Percentiles rank a stretch among this genome's conserved stretches.
phyloP scores from a whole-genome alignment of 2,329 filamentous ascomycete genomes.

The Ceratocystis variospora region DNA sequence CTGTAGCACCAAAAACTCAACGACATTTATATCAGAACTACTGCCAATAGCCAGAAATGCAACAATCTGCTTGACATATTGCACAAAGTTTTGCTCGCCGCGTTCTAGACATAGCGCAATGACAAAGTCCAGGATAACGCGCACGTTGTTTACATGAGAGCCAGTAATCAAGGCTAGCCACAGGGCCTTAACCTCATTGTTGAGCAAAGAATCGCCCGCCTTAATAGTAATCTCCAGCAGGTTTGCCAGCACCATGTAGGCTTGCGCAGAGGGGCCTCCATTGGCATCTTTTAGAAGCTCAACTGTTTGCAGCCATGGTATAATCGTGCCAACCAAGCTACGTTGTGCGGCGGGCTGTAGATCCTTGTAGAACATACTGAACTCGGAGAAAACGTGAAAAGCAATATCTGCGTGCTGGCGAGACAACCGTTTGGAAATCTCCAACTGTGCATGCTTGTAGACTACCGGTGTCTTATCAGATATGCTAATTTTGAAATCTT shows the following conservation, averaged over 20 bases:
- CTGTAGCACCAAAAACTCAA: conserved; percentile 84
- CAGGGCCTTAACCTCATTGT: conserved; percentile 92
- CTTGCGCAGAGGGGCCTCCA: conserved; percentile 76
- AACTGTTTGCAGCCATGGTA: conserved; percentile 93
- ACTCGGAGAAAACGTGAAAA: conserved; percentile 91
- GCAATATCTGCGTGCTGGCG: conserved; percentile 80
- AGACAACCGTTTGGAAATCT: conserved; percentile 80
- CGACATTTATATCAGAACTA: conserved; percentile 66
- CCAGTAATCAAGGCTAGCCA: conserved; percentile 95
- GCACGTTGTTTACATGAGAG: conserved; percentile 84
- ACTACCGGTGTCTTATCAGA: conserved; percentile 97
- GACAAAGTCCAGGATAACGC: conserved; percentile 89
- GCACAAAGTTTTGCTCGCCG: conserved; percentile 93
- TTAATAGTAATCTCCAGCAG: conserved; percentile 93
- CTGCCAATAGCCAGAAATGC: conserved; percentile 55
- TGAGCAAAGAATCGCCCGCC: conserved; percentile 40
- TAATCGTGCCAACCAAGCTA: conserved; percentile 83
- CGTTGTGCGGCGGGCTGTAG: conserved; percentile 70
- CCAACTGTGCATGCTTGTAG: conserved; percentile 93
- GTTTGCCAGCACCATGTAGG: conserved; percentile 90
- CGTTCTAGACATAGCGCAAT: conserved; percentile 86
- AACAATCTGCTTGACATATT: conserved; percentile 95
- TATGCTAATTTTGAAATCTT: conserved; percentile 96
- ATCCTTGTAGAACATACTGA: conserved; percentile 83
- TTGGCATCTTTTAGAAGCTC: conserved; percentile 86